Evolutionary conservation across 345 rosid species (phyloP).

Genomic region (Clausena lansium): DNA sequence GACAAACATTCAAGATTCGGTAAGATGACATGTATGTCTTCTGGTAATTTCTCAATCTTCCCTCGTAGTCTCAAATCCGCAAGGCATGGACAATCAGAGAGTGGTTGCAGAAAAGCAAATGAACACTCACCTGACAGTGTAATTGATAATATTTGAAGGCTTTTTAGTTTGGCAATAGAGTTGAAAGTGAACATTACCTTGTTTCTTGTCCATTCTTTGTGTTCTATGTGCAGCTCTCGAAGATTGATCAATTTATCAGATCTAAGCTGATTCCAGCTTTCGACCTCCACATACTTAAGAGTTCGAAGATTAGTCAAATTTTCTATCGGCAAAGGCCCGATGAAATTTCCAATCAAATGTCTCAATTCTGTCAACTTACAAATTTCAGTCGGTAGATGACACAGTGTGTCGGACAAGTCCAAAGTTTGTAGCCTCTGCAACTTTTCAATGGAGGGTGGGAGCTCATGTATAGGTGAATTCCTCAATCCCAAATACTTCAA

Average conservation of each 20-base stretch:
- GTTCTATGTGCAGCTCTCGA: neutral
- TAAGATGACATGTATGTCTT: neutral
- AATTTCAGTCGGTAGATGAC: neutral
- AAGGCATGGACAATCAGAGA: neutral
- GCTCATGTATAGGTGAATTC: neutral
- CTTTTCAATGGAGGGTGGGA: neutral
- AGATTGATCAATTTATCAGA: neutral
- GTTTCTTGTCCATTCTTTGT: no score
- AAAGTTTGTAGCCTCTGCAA: slow-evolving; percentile 3
- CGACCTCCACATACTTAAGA: neutral
- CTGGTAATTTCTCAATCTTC: neutral
- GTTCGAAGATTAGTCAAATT: neutral
- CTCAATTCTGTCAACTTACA: neutral
- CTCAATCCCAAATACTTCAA: neutral
- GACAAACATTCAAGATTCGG: neutral
- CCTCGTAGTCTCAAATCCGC: neutral
- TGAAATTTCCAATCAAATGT: neutral
- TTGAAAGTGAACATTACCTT: neutral
- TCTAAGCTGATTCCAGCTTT: neutral
- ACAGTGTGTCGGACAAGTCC: neutral
- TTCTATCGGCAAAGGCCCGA: neutral
- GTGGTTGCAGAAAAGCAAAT: neutral
- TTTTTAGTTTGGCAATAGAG: neutral
- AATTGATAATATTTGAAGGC: neutral
- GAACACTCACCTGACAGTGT: neutral